Evolutionary conservation across 768 basidiomycete genomes (phyloP), one percentile per base, ranked within the genome.

Genomic region (Lentinus tigrinus): DNA sequence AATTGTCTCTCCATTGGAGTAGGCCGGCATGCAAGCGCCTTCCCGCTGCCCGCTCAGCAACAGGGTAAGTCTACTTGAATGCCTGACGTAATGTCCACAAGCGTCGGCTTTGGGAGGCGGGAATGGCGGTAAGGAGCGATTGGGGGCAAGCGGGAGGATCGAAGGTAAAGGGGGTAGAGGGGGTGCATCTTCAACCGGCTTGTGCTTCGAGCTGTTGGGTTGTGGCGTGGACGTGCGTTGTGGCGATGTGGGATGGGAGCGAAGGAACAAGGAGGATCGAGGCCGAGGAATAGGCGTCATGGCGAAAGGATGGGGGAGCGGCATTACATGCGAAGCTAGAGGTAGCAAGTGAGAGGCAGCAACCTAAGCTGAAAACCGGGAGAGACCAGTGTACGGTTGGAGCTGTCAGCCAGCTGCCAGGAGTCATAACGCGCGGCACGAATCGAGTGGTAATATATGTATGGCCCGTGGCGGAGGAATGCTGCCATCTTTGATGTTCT

Each of bases 1-100:
- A 42, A 70, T 58, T 10, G 65, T 65, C 17, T 58, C 56, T 19
- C 67, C 69, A 24, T 49, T 63, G 17, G 52, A 56, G 47, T 68
- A 70, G 13, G 40, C 46, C 13, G 67, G 65, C 23, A 58, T 38
- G 9, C 37, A 26, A 23, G 34, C 48, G 14, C 61, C 63, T 7
- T 60, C 58, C 16, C 65, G 59, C 40, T 67, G 67, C 4, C 63
- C 67, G 31, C 63, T 65, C 10, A 68, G 58, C 27, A 68, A 47
- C 47, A 70, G 23, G 31, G 67, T 68, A 23, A 67, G 53, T 34
- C 52, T 52, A 47, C 64, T 62, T 37, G 66, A 62, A 24, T 66
- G 66, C 57, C 63, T 70, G 43, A 67, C 64, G 36, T 56, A 64
- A 23, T 67, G 68, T 8, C 60, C 60, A 11, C 17, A 26, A 13